Evolutionary conservation across 2,329 filamentous ascomycete species (phyloP).

Genomic region (Epichloe hybrida): DNA sequence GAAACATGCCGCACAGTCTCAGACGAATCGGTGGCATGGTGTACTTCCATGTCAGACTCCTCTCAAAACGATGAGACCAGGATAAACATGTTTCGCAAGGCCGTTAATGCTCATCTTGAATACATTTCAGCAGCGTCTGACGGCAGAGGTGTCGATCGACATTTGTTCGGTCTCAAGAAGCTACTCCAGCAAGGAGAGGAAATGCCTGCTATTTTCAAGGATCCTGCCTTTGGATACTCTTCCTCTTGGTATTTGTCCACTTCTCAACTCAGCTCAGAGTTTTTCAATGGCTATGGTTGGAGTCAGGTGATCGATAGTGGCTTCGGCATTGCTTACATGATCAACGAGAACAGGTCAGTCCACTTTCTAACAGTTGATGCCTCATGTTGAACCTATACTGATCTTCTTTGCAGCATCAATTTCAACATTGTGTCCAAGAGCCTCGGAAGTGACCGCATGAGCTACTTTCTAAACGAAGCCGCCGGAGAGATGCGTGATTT

Average conservation of each 20-base stretch:
- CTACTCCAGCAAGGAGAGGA: constrained; percentile 69
- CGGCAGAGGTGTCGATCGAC: constrained; percentile 86
- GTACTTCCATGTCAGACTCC: constrained; percentile 68
- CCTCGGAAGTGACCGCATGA: constrained; percentile 83
- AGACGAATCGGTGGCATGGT: constrained; percentile 84
- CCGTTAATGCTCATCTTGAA: constrained; percentile 68
- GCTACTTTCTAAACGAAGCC: constrained; percentile 88
- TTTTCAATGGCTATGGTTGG: constrained; percentile 99
- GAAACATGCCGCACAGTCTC: constrained; percentile 91
- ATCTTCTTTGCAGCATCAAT: constrained; percentile 54
- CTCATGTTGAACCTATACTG: constrained; percentile 1
- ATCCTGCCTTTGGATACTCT: constrained; percentile 75
- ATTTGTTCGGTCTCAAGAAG: constrained; percentile 95
- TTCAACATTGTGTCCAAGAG: constrained; percentile 97
- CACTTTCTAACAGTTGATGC: too few species aligned
- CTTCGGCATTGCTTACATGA: constrained; percentile 98
- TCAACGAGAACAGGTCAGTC: constrained; percentile 86
- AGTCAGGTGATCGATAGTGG: constrained; percentile 93
- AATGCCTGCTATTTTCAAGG: constrained; percentile 69
- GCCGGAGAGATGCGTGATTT: constrained; percentile 81
- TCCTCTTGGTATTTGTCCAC: constrained; percentile 80
- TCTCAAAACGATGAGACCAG: constrained; percentile 48
- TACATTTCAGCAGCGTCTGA: constrained; percentile 85
- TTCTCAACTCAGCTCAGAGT: constrained; percentile 85
- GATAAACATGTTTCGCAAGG: constrained; percentile 66